phyloP scores from a whole-genome alignment of 257 asterid species.

The Ballota nigra region DNA sequence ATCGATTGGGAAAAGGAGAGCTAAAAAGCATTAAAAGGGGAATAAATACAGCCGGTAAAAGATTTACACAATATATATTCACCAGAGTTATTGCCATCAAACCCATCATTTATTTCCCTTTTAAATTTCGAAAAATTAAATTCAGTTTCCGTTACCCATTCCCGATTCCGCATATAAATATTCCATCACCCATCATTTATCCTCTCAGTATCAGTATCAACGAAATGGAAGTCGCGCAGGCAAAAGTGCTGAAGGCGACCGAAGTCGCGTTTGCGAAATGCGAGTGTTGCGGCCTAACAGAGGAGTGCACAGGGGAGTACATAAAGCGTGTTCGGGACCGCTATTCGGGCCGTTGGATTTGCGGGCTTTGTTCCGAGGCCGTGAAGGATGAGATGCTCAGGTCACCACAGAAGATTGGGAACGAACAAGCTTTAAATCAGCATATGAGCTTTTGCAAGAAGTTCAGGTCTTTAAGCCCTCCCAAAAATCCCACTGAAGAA shows the following conservation, averaged over 20 bases:
- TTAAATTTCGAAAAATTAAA: constrained; percentile 21
- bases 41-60: constrained; percentile 20
- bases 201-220: not conserved
- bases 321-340: constrained; percentile 53
- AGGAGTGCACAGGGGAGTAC: constrained; percentile 82
- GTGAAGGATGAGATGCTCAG: constrained; percentile 69
- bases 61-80: too few relatives aligned
- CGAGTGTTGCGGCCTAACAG: constrained; percentile 80
- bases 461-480: constrained; percentile 58
- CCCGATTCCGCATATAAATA: constrained; percentile 4
- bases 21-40: not conserved
- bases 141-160: constrained; percentile 29
- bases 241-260: constrained; percentile 22
- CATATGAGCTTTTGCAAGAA: constrained; percentile 77
- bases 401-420: constrained; percentile 44
- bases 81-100: too few relatives aligned
- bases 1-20: constrained; percentile 73
- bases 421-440: constrained; percentile 69
- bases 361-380: constrained; percentile 89
- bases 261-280: constrained; percentile 58
- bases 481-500: constrained; percentile 45
- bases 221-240: constrained; percentile 23
- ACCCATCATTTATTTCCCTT: constrained; percentile 3
- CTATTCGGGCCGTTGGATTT: constrained; percentile 74
- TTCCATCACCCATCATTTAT: not conserved